Percentiles rank a stretch among this genome's conserved stretches.
Conservation (phyloP, 2,329 filamentous ascomycete genomes). For the Sordariomycetes sp. region DNA sequence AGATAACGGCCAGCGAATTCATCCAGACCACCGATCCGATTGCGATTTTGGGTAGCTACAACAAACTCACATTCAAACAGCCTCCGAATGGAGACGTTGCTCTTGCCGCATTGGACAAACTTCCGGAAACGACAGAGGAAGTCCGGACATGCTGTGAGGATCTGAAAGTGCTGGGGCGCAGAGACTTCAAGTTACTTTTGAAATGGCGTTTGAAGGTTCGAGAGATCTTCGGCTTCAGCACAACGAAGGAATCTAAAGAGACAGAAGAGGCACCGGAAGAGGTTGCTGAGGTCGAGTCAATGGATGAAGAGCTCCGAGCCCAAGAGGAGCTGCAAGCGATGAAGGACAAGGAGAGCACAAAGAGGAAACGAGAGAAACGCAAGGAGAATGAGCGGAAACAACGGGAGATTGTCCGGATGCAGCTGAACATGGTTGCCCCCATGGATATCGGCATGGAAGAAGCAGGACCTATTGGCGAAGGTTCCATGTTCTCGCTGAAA, state of each 20-base stretch:
- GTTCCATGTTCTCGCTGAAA: slow-evolving; percentile 81
- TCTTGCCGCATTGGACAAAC: slow-evolving; percentile 72
- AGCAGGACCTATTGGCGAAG: slow-evolving; percentile 65
- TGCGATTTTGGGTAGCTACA: slow-evolving; percentile 77
- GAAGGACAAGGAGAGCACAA: slow-evolving; percentile 66
- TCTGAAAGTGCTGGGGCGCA: slow-evolving; percentile 82
- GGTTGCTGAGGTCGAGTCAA: slow-evolving; percentile 72
- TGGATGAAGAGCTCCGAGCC: slow-evolving; percentile 91
- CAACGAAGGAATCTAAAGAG: slow-evolving; percentile 64
- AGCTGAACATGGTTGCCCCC: slow-evolving; percentile 92
- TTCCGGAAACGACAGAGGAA: slow-evolving; percentile 80
- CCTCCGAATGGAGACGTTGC: slow-evolving; percentile 76
- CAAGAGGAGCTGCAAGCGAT: slow-evolving; percentile 80
- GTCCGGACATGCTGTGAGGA: slow-evolving; percentile 72
- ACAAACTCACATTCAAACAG: slow-evolving; percentile 76
- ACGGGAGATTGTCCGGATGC: slow-evolving; percentile 90
- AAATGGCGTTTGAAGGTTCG: slow-evolving; percentile 85
- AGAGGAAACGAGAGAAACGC: slow-evolving; percentile 75
- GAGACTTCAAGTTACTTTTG: slow-evolving; percentile 85
- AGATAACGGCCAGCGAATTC: slow-evolving; percentile 81
- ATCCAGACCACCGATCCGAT: slow-evolving; percentile 92
- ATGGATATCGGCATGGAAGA: slow-evolving; percentile 95
- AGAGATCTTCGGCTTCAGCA: slow-evolving; percentile 79
- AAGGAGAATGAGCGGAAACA: slow-evolving; percentile 91
- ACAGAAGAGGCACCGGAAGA: slow-evolving; percentile 45